Evolutionary conservation across 2,329 filamentous ascomycete species (phyloP).

Genomic region (Rachicladosporium sp.): DNA sequence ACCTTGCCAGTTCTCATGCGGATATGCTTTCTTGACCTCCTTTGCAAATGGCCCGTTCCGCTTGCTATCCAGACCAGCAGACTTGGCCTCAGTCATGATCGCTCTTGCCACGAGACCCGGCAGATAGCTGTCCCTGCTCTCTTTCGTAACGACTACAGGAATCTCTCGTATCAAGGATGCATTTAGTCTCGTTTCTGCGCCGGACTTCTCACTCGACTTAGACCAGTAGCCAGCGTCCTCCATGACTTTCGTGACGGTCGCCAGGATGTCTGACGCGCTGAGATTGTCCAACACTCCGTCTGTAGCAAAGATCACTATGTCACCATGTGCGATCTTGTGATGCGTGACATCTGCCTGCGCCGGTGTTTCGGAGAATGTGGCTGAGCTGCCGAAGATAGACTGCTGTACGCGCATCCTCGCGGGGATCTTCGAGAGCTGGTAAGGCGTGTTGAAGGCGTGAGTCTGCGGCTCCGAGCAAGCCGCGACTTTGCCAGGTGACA

Average conservation of each 20-base stretch:
- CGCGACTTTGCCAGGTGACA: slow-evolving; percentile 76
- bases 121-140: slow-evolving; percentile 41
- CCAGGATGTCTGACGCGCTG: slow-evolving; percentile 77
- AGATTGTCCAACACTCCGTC: slow-evolving; percentile 96
- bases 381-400: slow-evolving; percentile 65
- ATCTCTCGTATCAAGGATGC: slow-evolving; percentile 13
- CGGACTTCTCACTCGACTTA: slow-evolving; percentile 14
- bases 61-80: slow-evolving; percentile 67
- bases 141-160: slow-evolving; percentile 11
- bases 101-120: slow-evolving; percentile 69
- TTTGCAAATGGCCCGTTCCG: slow-evolving; percentile 88
- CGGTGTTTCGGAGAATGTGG: slow-evolving; percentile 63
- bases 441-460: slow-evolving; percentile 95
- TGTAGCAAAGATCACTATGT: slow-evolving; percentile 85
- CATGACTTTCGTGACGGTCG: slow-evolving; percentile 61
- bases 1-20: slow-evolving; percentile 74
- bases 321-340: slow-evolving; percentile 71
- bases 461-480: slow-evolving; percentile 76
- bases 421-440: slow-evolving; percentile 81
- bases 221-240: slow-evolving; percentile 33
- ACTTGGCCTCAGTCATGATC: slow-evolving; percentile 71
- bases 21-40: slow-evolving; percentile 80
- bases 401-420: slow-evolving; percentile 66
- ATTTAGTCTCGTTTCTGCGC: slow-evolving; percentile 21
- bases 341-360: slow-evolving; percentile 70